Conservation (phyloP, 2,329 filamentous ascomycete species). For the Amesomyces nigricolor region DNA sequence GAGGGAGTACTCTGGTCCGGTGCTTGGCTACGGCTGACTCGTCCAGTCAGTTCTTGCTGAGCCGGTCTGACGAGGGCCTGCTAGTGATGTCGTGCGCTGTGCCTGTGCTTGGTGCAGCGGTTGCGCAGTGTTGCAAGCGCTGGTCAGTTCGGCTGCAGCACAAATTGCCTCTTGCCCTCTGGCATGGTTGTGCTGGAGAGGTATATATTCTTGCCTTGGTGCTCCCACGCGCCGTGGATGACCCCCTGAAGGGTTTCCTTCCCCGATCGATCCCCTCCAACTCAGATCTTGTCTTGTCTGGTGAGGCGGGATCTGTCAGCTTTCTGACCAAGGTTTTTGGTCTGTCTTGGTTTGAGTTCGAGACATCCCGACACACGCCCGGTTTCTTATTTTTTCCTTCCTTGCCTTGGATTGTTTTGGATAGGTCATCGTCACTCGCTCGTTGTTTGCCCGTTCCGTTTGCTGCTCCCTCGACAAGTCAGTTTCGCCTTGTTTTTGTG, state of each 20-base stretch:
- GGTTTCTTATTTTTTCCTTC: constrained; percentile 1
- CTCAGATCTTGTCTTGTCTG: constrained; percentile 2
- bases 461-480: constrained; percentile 5
- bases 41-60: too few relatives aligned
- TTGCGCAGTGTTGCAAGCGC: background rate
- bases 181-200: background rate
- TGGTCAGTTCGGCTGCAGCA: background rate
- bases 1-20: too few relatives aligned
- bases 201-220: constrained; percentile 13
- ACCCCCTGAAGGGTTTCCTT: background rate
- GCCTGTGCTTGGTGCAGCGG: background rate
- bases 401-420: background rate
- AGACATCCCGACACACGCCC: constrained; percentile 1
- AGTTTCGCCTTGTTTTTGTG: background rate
- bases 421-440: background rate
- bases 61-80: background rate
- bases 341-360: background rate
- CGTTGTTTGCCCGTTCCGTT: constrained; percentile 14
- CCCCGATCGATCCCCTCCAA: background rate
- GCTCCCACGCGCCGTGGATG: constrained; percentile 13
- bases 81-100: background rate
- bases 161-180: too few relatives aligned
- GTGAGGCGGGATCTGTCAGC: constrained; percentile 7
- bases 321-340: constrained; percentile 5
- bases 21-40: too few relatives aligned